These are phyloP conservation scores for Suillus subaureus DNA, from an alignment of 768 basidiomycete genomes.

Conservation along the genomic window DNA sequence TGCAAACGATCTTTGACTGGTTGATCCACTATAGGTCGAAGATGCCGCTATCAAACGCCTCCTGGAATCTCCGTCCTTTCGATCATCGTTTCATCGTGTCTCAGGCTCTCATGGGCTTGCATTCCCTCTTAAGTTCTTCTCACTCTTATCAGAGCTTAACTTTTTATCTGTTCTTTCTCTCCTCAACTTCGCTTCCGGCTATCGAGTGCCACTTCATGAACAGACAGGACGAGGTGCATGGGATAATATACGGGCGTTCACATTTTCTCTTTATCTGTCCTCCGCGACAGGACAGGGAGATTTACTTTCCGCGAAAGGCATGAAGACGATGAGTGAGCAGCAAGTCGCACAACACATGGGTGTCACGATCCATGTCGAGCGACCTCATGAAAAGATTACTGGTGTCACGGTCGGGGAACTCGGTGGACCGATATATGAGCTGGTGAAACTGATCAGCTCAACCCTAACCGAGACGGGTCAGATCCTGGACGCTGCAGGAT, in stretches of 20 bases:
- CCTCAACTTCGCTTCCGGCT: slow-evolving; percentile 84
- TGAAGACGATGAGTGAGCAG: slow-evolving; percentile 51
- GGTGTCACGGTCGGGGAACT: slow-evolving; percentile 76
- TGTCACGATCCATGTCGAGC: slow-evolving; percentile 69
- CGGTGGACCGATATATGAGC: slow-evolving; percentile 71
- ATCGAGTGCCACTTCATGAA: slow-evolving; percentile 70
- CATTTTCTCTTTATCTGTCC: slow-evolving; percentile 71
- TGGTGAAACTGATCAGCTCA: slow-evolving; percentile 66
- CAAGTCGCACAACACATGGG: slow-evolving; percentile 77
- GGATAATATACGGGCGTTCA: slow-evolving; percentile 78
- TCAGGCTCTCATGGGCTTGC: slow-evolving; percentile 68
- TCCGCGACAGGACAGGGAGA: slow-evolving; percentile 57
- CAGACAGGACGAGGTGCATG: slow-evolving; percentile 81
- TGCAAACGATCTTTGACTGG: slow-evolving; percentile 13
- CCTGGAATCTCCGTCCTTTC: slow-evolving; percentile 65
- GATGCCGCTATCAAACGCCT: slow-evolving; percentile 59
- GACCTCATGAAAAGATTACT: slow-evolving; percentile 64
- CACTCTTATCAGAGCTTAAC: slow-evolving; percentile 75
- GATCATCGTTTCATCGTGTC: slow-evolving; percentile 59
- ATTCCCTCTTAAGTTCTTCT: slow-evolving; percentile 80
- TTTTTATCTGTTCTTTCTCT: slow-evolving; percentile 76
- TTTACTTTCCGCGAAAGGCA: slow-evolving; percentile 67
- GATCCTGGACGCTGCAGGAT: slow-evolving; percentile 59
- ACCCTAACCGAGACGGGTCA: slow-evolving; percentile 75
- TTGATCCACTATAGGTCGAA: slow-evolving; percentile 48